These are phyloP conservation scores for Neofusicoccum kwambonambiense DNA, from an alignment of 2,329 filamentous ascomycete species.

Conservation along the genomic window DNA sequence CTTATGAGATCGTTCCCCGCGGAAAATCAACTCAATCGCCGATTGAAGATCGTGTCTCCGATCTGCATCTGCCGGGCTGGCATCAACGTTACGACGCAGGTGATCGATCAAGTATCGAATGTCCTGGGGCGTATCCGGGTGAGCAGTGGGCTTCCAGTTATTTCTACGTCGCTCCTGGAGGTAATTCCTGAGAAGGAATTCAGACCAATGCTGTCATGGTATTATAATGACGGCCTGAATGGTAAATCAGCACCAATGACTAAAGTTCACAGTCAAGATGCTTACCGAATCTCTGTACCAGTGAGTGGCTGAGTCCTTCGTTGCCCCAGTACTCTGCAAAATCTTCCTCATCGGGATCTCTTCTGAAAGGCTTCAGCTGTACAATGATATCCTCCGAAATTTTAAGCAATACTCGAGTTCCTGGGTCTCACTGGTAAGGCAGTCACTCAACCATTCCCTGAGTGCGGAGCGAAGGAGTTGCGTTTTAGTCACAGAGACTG, in stretches of 20 bases:
- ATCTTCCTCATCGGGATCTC: conserved; percentile 30
- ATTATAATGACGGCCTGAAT: conserved; percentile 14
- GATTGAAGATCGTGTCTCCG: not conserved
- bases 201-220: not conserved
- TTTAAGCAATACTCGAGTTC: conserved; percentile 19
- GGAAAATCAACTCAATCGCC: not conserved
- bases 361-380: conserved; percentile 19
- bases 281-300: conserved; percentile 30
- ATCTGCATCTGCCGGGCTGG: too few relatives aligned
- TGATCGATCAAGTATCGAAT: too few relatives aligned
- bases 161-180: too few relatives aligned
- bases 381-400: not conserved
- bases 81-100: too few relatives aligned
- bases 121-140: too few relatives aligned
- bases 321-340: conserved; percentile 31
- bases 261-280: too few relatives aligned
- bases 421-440: not conserved
- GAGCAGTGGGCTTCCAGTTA: too few relatives aligned
- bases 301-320: conserved; percentile 24
- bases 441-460: not conserved
- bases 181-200: not conserved
- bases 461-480: conserved; percentile 21
- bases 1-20: not conserved
- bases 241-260: too few relatives aligned
- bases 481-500: not conserved